phyloP scores from a whole-genome alignment of 371 early-diverging fungal genomes.

The Phascolomyces articulosus region DNA sequence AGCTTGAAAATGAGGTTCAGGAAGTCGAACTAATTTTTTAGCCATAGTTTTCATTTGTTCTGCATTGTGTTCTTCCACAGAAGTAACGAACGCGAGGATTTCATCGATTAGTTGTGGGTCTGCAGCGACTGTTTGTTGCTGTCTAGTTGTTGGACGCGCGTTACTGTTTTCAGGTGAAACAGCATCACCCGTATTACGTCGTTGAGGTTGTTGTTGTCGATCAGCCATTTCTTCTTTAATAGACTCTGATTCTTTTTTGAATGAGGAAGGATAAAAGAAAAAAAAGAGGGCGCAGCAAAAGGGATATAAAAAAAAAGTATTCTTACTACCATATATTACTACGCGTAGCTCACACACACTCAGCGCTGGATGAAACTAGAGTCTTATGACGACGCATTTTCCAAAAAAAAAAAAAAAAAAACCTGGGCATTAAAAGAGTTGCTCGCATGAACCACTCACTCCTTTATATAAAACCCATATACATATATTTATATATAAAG shows the following conservation, averaged over 20 bases:
- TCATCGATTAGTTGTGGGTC: conserved; percentile 34
- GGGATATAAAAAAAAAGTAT: neutral
- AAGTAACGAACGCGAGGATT: conserved; percentile 40
- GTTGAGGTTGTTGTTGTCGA: conserved; percentile 5
- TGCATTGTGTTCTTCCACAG: conserved; percentile 19
- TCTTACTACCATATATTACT: no score
- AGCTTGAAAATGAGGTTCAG: conserved; percentile 31
- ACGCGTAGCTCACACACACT: neutral
- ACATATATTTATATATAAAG: no score
- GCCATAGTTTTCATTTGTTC: conserved; percentile 3
- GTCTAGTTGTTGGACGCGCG: neutral
- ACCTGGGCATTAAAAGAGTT: no score
- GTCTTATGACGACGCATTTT: no score
- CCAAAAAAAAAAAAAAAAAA: no score
- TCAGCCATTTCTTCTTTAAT: neutral
- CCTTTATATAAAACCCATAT: no score
- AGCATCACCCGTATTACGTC: no score
- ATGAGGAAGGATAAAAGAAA: neutral
- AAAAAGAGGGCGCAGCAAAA: conserved; percentile 1
- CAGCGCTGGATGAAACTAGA: no score
- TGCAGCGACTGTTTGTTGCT: neutral
- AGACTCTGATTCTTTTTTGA: no score
- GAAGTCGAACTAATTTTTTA: neutral
- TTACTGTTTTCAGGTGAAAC: no score
- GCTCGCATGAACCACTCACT: no score